Evolutionary conservation across 2,329 filamentous ascomycete species (phyloP).

Genomic region (Talaromyces sp.): DNA sequence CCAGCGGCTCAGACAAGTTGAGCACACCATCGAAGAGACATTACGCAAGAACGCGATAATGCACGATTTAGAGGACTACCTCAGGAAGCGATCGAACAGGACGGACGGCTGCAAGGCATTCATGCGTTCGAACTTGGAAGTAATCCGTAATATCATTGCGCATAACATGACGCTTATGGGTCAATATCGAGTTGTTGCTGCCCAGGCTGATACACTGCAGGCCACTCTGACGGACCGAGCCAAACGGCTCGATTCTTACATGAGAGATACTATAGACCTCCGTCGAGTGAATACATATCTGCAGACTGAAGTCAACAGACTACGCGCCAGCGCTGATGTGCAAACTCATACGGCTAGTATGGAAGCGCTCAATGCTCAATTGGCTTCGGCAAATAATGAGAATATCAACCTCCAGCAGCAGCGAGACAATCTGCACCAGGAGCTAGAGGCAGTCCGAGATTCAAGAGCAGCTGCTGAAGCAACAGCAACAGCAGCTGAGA

Average conservation of each 20-base stretch:
- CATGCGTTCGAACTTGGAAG: constrained; percentile 1
- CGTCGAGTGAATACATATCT: neutral
- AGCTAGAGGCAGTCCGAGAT: neutral
- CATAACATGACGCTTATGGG: constrained; percentile 1
- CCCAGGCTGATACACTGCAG: neutral
- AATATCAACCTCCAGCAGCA: neutral
- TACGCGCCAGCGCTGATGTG: constrained; percentile 1
- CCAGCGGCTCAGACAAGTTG: neutral
- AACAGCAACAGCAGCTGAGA: constrained; percentile 3
- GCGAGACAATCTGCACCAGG: neutral
- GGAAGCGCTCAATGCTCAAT: neutral
- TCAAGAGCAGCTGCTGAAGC: neutral
- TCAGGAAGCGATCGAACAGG: neutral
- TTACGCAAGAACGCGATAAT: constrained; percentile 7
- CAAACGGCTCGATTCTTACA: neutral
- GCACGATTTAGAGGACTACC: constrained; percentile 3
- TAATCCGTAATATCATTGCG: neutral
- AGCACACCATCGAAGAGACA: constrained; percentile 12
- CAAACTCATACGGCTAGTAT: neutral
- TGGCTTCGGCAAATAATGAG: constrained; percentile 3
- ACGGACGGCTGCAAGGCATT: neutral
- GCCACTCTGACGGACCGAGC: neutral
- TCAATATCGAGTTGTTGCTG: neutral
- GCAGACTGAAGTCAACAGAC: neutral
- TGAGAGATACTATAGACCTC: neutral